A percentile compares a stretch with the other conserved stretches of the same genome.
Conservation (phyloP, 441 rosid species). For the Eruca vesicaria region DNA sequence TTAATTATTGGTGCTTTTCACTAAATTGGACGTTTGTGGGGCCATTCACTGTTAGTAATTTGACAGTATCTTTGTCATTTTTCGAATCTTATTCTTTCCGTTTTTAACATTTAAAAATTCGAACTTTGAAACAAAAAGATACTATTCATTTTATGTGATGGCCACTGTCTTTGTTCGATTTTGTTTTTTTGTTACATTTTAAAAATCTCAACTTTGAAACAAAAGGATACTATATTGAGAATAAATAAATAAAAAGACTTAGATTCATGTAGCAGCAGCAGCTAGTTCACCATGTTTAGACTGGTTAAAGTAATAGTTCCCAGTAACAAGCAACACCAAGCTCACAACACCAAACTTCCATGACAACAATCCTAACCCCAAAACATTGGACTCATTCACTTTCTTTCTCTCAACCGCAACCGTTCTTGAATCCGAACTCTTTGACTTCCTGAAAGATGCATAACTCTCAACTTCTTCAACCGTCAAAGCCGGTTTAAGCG, state of each 20-base stretch:
- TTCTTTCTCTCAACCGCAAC: background rate
- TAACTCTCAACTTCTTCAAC: slow-evolving; percentile 56
- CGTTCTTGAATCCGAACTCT: slow-evolving; percentile 16
- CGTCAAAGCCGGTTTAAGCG: slow-evolving; percentile 80
- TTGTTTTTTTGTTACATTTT: too few relatives aligned
- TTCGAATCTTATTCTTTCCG: slow-evolving; percentile 17
- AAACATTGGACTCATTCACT: slow-evolving; percentile 16
- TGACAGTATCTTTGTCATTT: slow-evolving; percentile 23
- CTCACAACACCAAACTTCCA: slow-evolving; percentile 39
- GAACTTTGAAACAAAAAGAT: background rate
- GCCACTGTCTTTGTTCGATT: too few relatives aligned
- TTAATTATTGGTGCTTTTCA: background rate
- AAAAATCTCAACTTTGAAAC: too few relatives aligned
- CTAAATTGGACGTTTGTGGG: too few relatives aligned
- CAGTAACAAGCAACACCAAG: slow-evolving; percentile 38
- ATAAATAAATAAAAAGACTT: background rate
- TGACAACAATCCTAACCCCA: slow-evolving; percentile 25
- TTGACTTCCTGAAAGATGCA: slow-evolving; percentile 57
- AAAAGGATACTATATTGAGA: background rate
- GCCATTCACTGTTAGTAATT: background rate
- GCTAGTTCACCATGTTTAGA: slow-evolving; percentile 7
- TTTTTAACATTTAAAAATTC: slow-evolving; percentile 14
- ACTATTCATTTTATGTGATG: too few relatives aligned
- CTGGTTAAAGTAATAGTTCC: slow-evolving; percentile 39
- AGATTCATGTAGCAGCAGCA: background rate